Conservation (phyloP, 257 asterid species). For the Verbena officinalis region DNA sequence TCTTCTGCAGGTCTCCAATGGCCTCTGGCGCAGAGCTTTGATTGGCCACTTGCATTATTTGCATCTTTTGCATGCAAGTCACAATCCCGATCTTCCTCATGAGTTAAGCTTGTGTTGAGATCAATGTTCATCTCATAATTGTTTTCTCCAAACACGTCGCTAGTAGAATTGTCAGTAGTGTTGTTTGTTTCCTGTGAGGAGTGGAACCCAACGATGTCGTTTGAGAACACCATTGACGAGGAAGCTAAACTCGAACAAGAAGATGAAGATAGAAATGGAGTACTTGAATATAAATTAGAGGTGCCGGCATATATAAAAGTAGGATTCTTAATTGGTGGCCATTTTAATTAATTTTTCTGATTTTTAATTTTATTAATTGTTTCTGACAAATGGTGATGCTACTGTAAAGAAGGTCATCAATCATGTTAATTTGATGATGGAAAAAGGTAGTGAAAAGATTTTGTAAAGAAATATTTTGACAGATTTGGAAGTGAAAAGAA, state of each 20-base stretch:
- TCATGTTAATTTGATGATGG: conserved; percentile 34
- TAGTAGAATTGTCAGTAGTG: conserved; percentile 27
- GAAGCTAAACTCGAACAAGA: conserved; percentile 19
- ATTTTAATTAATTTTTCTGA: conserved; percentile 16
- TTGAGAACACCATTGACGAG: conserved; percentile 43
- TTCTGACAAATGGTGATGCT: conserved; percentile 38
- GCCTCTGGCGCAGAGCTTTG: conserved; percentile 80
- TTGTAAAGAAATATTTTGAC: conserved; percentile 7
- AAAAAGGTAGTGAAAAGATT: conserved; percentile 13
- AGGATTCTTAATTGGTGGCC: conserved; percentile 34
- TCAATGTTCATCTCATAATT: conserved; percentile 38
- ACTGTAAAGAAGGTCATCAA: conserved; percentile 46
- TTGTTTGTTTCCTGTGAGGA: conserved; percentile 10
- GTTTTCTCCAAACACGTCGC: conserved; percentile 23
- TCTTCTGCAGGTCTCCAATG: conserved; percentile 97
- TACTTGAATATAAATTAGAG: conserved; percentile 1
- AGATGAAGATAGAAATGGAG: neutral
- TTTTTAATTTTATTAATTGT: neutral
- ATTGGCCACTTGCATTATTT: conserved; percentile 38
- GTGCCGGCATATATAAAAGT: conserved; percentile 27
- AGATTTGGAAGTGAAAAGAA: conserved; percentile 20
- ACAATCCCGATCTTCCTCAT: conserved; percentile 34
- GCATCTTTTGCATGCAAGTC: conserved; percentile 43
- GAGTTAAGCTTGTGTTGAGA: conserved; percentile 47
- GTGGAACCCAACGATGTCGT: conserved; percentile 39